These are phyloP conservation scores for Fusarium metavorans DNA, from an alignment of 2,329 filamentous ascomycete species.

Conservation along the genomic window DNA sequence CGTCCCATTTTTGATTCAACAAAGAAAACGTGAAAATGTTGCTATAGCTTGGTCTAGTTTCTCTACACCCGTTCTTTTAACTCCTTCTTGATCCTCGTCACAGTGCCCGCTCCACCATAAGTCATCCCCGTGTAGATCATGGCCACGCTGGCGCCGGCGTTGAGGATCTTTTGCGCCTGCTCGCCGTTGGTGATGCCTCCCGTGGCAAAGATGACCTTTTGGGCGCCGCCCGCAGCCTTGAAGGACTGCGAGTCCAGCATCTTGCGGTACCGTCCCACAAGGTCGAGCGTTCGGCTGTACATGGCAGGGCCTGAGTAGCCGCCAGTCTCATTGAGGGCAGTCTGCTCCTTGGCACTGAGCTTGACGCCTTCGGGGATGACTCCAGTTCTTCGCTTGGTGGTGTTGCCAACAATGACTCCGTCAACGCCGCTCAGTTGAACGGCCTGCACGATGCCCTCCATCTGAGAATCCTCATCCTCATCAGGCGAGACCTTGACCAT, in stretches of 20 bases:
- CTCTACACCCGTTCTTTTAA: conserved; percentile 60
- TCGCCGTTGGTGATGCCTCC: conserved; percentile 92
- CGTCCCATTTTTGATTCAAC: conserved; percentile 20
- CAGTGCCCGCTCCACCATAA: conserved; percentile 73
- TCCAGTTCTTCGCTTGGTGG: conserved; percentile 84
- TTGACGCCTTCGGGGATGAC: conserved; percentile 75
- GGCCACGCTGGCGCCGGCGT: conserved; percentile 89
- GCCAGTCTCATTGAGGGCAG: conserved; percentile 79
- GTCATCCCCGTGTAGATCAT: conserved; percentile 88
- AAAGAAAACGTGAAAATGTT: conserved; percentile 38
- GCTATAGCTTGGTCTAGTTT: conserved; percentile 34
- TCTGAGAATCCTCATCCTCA: conserved; percentile 86
- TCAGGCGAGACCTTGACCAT: conserved; percentile 99
- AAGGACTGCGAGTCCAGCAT: conserved; percentile 67
- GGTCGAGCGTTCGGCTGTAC: conserved; percentile 81
- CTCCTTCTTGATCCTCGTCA: conserved; percentile 74
- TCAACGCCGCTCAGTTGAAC: conserved; percentile 88
- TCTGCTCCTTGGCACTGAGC: conserved; percentile 75
- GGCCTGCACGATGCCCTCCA: conserved; percentile 89
- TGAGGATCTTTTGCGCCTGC: conserved; percentile 83
- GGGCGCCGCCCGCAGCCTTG: conserved; percentile 52
- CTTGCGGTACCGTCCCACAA: conserved; percentile 84
- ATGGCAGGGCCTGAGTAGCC: conserved; percentile 93
- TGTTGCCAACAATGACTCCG: conserved; percentile 97
- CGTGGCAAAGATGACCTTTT: conserved; percentile 91